phyloP scores from a whole-genome alignment of 257 asterid species.

The Capsicum rhomboideum region DNA sequence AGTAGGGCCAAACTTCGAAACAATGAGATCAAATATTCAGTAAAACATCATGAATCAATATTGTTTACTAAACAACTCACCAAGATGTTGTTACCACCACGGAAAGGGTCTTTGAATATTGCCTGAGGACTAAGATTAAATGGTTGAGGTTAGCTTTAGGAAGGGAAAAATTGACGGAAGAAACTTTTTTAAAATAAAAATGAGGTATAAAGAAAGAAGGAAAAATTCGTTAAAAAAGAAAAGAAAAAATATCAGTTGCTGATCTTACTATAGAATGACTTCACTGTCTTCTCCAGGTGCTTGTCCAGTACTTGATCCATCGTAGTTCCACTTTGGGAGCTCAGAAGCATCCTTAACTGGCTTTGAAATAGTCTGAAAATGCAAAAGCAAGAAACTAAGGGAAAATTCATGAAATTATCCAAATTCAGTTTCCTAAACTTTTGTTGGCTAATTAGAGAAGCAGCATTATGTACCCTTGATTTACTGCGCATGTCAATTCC shows the following conservation, averaged over 20 bases:
- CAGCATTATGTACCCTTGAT: conserved; percentile 54
- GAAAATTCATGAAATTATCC: not conserved
- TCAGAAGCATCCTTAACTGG: conserved; percentile 91
- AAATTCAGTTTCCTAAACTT: not conserved
- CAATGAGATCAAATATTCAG: not conserved
- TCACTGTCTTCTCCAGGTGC: conserved; percentile 99
- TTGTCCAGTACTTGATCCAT: conserved; percentile 98
- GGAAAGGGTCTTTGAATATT: conserved; percentile 95
- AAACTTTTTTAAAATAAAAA: not conserved
- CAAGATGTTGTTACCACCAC: conserved; percentile 95
- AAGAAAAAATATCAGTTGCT: not conserved
- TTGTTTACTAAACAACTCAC: conserved; percentile 29
- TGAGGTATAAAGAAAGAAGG: not conserved
- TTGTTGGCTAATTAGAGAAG: not conserved
- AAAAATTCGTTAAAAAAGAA: not conserved
- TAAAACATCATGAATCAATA: not conserved
- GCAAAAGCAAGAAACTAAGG: not conserved
- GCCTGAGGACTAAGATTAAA: conserved; percentile 76
- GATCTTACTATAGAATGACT: conserved; percentile 89
- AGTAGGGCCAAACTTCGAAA: not conserved
- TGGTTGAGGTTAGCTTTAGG: not conserved
- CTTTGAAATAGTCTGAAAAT: conserved; percentile 63
- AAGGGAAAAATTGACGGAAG: not conserved
- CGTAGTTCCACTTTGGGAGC: conserved; percentile 98
- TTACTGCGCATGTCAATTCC: conserved; percentile 91